These are phyloP conservation scores for Penicillium decumbens DNA, from an alignment of 2,329 filamentous ascomycete genomes.

Conservation along the genomic window DNA sequence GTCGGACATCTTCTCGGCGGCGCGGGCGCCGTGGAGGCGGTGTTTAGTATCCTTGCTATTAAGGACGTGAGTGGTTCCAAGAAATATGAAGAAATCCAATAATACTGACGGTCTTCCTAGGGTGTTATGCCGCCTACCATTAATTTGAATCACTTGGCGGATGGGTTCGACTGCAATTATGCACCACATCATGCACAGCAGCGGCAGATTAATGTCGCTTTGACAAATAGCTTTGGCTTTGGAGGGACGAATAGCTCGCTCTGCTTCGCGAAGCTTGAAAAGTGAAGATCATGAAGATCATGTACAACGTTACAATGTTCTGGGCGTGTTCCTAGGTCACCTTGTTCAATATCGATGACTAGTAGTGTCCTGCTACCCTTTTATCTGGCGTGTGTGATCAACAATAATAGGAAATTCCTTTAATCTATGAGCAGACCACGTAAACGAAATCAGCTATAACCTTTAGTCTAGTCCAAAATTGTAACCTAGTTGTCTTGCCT, in stretches of 20 bases:
- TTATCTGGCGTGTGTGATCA: neutral
- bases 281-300: conserved; percentile 6
- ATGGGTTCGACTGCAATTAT: conserved; percentile 76
- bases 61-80: conserved; percentile 57
- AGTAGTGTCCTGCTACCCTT: neutral
- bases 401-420: neutral
- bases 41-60: conserved; percentile 78
- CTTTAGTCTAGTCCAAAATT: neutral
- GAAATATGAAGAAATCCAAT: neutral
- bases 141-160: conserved; percentile 66
- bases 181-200: conserved; percentile 68
- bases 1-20: conserved; percentile 88
- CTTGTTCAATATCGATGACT: neutral
- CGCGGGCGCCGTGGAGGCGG: conserved; percentile 81
- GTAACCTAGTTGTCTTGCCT: neutral
- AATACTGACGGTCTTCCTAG: conserved; percentile 43
- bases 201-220: conserved; percentile 63
- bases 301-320: conserved; percentile 12
- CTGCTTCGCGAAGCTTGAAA: conserved; percentile 55
- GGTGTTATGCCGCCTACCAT: conserved; percentile 77
- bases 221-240: conserved; percentile 97
- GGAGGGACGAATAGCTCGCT: conserved; percentile 92
- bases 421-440: neutral
- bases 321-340: neutral
- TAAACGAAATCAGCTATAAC: neutral